These are phyloP conservation scores for Rubia balearica DNA, from an alignment of 305 asterid genomes.

Conservation along the genomic window DNA sequence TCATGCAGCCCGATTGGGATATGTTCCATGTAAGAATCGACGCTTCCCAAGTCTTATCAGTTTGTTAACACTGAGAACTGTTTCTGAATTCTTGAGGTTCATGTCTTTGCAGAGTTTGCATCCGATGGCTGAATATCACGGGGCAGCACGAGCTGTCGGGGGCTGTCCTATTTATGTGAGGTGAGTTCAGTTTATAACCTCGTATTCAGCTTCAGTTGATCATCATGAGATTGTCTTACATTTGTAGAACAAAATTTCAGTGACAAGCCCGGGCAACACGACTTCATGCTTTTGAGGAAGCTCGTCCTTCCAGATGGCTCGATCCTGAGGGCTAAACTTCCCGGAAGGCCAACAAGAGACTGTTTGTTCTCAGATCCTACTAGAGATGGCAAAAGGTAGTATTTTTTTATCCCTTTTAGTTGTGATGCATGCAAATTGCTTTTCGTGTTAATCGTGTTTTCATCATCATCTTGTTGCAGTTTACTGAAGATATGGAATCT, in stretches of 20 bases:
- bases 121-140: conserved; percentile 94
- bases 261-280: conserved; percentile 89
- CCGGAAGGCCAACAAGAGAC: conserved; percentile 89
- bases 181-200: conserved; percentile 20
- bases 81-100: background rate
- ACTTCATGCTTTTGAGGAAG: conserved; percentile 66
- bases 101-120: conserved; percentile 57
- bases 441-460: background rate
- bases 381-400: conserved; percentile 73
- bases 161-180: conserved; percentile 92
- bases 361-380: conserved; percentile 92
- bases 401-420: background rate
- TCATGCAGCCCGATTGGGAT: conserved; percentile 99
- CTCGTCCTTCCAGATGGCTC: conserved; percentile 95
- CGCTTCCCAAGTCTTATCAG: background rate
- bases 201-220: background rate
- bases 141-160: conserved; percentile 89
- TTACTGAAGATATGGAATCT: conserved; percentile 83
- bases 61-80: no score
- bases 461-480: conserved; percentile 25
- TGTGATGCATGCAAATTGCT: background rate
- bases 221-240: background rate
- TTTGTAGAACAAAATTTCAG: conserved; percentile 28
- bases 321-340: conserved; percentile 77
- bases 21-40: conserved; percentile 77